Evolutionary conservation across 1,284 basidiomycete genomes (phyloP), one percentile per base, ranked within the genome.

Genomic region (Marasmius tenuissimus): DNA sequence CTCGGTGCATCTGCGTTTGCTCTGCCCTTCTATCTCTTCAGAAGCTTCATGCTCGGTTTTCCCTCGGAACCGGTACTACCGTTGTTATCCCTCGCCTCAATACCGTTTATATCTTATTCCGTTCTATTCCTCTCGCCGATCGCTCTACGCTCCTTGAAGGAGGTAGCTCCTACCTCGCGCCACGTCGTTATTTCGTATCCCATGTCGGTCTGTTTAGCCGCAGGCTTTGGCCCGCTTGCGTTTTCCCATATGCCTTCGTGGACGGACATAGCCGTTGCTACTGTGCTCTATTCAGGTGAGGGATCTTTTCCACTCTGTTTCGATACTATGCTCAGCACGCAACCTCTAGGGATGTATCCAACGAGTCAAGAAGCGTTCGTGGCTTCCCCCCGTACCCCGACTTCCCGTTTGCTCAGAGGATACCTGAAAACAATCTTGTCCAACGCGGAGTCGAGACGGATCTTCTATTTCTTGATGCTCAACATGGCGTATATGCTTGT

Each of bases 401-500:
- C 82, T 22, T 81, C 83, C 37, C 83, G 85, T 54, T 73, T 88
- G n/a, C 72, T 84, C 67, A 84, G 87, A 61, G 85, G 89, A 16
- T 93, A 96, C 73, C 75, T 98, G 58, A 93, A 94, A 71, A 91
- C 92, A 9, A 95, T 99, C 64, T 81, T 98, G 35, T 89, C 89
- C 39, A 96, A 96, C 67, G 87, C 89, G 2, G 95, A 98, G 72
- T 97, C 94, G 20, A 84, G 95, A 67, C 94, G 93, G 76, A 99
- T 99, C 65, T 98, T 97, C 75, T 97, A 96, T 73, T 99, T 99
- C 78, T 82, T 99, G 58, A 84, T 96, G 74, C 81, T 99, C 59
- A 99, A 99, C 73, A 81, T 99, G 73, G 91, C 86, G 63, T 99
- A 96, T 76, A 99, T 99, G 97, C 83, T 93, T 38, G 88, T 97